Base-by-base conservation (phyloP, 2,329 filamentous ascomycete genomes). In the Arthrobotrys iridis region DNA sequence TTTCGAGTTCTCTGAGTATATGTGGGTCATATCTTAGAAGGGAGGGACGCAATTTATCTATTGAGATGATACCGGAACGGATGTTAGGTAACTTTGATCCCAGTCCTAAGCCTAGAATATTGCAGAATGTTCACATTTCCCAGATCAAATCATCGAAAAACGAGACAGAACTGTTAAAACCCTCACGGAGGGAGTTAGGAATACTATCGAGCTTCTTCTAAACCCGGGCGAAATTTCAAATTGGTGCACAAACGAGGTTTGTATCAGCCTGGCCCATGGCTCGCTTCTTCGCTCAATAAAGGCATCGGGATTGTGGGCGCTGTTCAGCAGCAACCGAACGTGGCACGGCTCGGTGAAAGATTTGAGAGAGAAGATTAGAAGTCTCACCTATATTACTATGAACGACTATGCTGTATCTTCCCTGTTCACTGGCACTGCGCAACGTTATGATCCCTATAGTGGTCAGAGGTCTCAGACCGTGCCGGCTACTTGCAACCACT, bases 1-100 rank as follows among this genome's bases (percentile, higher is more conserved):
- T 18, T 52, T 55, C 46, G 3, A 65, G 45, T 22, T 65, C 60
- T 30, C 13, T 65, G 15, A 65, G 60, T 43, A 37, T 5, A 45
- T 65, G 60, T 55, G 60, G 46, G 11, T 41, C 60, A 11, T 65
- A 65, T 20, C 28, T 65, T 22, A 55, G 43, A 22, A 24, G 60
- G 7, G 60, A 18, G 4, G 60, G 20, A 7, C 45, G 45, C 13
- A 18, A 52, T 3, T 13, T 65, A 18, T 33, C 22, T 10, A 22
- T 55, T 41, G 60, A 65, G 6, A 13, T 22, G 4, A 65, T 55
- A 43, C 46, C 33, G 22, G 46, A 40, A 15, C n/a, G 5, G 0
- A 43, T 52, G 2, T 13, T 55, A 43, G 46, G 60, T 65, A 65
- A 7, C 11, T 35, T 5, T 20, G n/a, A 22, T n/a, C 18, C n/a